Evolutionary conservation across 2,329 filamentous ascomycete genomes (phyloP).

Genomic region (Hortaea sp.): DNA sequence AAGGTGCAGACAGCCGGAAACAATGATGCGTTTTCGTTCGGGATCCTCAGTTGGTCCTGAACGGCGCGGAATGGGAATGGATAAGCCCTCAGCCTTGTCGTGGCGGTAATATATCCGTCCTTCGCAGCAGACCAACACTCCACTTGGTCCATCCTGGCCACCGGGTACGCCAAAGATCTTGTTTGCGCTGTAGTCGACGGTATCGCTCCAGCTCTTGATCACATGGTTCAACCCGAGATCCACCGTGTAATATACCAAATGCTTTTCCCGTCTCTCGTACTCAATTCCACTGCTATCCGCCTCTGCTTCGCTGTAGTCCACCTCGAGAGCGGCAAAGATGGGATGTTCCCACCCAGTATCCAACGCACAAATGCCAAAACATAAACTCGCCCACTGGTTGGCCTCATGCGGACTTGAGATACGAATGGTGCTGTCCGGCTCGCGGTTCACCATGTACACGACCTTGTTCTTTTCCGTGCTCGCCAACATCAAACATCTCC

Average conservation of each 20-base stretch:
- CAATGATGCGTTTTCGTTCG: slow-evolving; percentile 75
- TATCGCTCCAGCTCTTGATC: slow-evolving; percentile 89
- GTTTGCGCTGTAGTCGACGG: slow-evolving; percentile 79
- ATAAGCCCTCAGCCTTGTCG: slow-evolving; percentile 82
- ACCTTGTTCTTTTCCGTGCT: slow-evolving; percentile 98
- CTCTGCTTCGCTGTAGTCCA: slow-evolving; percentile 85
- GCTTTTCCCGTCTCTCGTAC: slow-evolving; percentile 72
- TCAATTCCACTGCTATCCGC: slow-evolving; percentile 82
- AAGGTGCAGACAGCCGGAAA: slow-evolving; percentile 93
- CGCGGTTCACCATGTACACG: slow-evolving; percentile 94
- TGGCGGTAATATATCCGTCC: slow-evolving; percentile 96
- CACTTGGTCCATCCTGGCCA: slow-evolving; percentile 84
- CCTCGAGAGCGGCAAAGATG: slow-evolving; percentile 87
- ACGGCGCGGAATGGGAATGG: slow-evolving; percentile 78
- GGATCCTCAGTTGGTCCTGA: slow-evolving; percentile 86
- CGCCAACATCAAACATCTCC: slow-evolving; percentile 86
- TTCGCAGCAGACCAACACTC: slow-evolving; percentile 87
- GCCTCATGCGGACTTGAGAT: slow-evolving; percentile 96
- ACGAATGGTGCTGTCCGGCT: slow-evolving; percentile 85
- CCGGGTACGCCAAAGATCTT: slow-evolving; percentile 93
- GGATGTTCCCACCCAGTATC: slow-evolving; percentile 97
- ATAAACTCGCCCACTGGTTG: slow-evolving; percentile 82
- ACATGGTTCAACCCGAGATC: slow-evolving; percentile 96
- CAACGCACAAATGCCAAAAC: slow-evolving; percentile 76
- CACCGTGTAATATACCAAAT: slow-evolving; percentile 93